Evolutionary conservation across 345 rosid species (phyloP), one percentile per base, ranked within the genome.

Genomic region (Dovyalis caffra): DNA sequence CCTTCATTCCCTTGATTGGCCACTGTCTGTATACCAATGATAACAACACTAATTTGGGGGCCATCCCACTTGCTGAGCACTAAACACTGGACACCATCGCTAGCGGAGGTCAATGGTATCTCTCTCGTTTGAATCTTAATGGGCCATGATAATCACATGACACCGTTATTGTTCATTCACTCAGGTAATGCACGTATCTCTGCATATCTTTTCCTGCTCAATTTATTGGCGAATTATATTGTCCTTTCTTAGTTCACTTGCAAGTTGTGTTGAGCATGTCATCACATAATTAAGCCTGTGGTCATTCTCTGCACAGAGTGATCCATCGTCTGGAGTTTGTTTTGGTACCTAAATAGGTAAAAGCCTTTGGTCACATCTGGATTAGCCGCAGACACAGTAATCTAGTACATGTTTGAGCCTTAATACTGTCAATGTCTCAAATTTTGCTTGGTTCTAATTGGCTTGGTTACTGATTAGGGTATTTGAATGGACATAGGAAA

Each of bases 31-130:
- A 62, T 74, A 85, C 80, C 71, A 79, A 83, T 87, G 79, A 85
- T 85, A 87, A 70, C 77, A 79, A 70, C 75, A 38, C 72, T 53
- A 70, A 65, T 72, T 74, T 64, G 74, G 79, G 86, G 85, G 77
- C 81, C 87, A 81, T 81, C 78, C 90, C 88, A 89, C 90, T 84
- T 76, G 85, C 76, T 65, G 63, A 82, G 81, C 86, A 87, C 89
- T 87, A 66, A 81, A 74, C 63, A 66, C 66, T 67, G 78, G 85
- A 77, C 57, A 68, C 76, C 83, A 80, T 78, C 45, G 56, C 68
- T 70, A 58, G 74, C 73, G 64, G 81, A 83, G 85, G 87, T 87
- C 87, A 83, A 84, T 78, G 86, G 72, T 79, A 70, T 73, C 82
- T 84, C 77, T 79, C 65, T 71, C 74, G 76, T 77, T 79, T 74